Base-by-base conservation (phyloP, 2,329 filamentous ascomycete species). In the Plectosphaerella sp. region DNA sequence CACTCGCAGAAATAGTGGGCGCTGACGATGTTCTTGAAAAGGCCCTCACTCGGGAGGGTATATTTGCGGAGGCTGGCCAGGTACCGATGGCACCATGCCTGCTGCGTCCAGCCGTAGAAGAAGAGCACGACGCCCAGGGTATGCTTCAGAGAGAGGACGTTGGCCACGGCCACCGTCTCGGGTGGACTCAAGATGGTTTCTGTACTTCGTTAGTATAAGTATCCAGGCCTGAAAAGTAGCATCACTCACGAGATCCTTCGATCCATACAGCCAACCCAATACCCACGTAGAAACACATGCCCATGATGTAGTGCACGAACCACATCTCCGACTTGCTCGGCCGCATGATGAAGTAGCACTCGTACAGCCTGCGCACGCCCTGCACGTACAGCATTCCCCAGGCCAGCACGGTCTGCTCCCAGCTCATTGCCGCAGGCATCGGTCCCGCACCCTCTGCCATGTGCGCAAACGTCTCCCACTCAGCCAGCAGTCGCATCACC, bases 1-100 rank as follows among this genome's bases (percentile, higher is more conserved):
- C 89, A 92, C 72, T 97, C 94, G 62, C 87, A 90, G 4, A 88
- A 88, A 69, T 97, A 99, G 70, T 99, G 94, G 16, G 94, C 91
- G 61, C 89, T 95, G 39, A 97, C 71, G 20, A 95, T 69, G 52
- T 77, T 75, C 45, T 75, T 75, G 68, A 97, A 99, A 52, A 88
- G 71, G 3, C 86, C 85, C 54, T 87, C 79, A 3, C 79, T 73
- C 0, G 93, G 93, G 22, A 97, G 76, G 11, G 88, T 88, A 69
- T 99, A 97, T 64, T 91, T 93, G 64, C 83, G 82, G 54, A 94
- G 72, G 39, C 80, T 79, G 42, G 85, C 83, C 18, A 94, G 78
- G 61, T 92, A 77, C 51, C 72, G 71, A 64, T 93, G 89, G 62
- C 86, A 89, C 58, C 82, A 77, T 67, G 93, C 82, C 66, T 99